Conservation (phyloP, 2,329 filamentous ascomycete genomes). For the Aspergillus terreus region DNA sequence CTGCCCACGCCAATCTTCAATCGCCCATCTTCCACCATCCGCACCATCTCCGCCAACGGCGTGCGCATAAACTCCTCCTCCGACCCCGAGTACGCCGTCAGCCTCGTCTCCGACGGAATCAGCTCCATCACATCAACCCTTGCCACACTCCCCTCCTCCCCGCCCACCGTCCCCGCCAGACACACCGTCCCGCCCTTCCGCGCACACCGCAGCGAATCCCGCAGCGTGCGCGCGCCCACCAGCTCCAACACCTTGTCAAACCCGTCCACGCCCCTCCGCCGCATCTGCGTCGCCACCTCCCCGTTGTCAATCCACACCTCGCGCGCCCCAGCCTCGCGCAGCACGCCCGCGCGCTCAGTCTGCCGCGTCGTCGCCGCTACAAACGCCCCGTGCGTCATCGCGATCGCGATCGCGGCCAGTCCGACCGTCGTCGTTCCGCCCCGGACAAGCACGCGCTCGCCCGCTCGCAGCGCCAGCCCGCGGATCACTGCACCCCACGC, state of each 20-base stretch:
- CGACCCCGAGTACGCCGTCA: conserved; percentile 42
- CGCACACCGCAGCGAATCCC: conserved; percentile 43
- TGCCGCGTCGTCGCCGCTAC: conserved; percentile 42
- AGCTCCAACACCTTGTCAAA: conserved; percentile 49
- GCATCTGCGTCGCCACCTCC: conserved; percentile 34
- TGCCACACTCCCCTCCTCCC: conserved; percentile 29
- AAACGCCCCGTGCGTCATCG: conserved; percentile 9
- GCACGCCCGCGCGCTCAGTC: conserved; percentile 31
- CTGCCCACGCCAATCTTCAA: conserved; percentile 42
- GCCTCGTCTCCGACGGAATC: conserved; percentile 38
- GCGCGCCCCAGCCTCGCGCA: conserved; percentile 40
- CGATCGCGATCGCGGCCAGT: conserved; percentile 35
- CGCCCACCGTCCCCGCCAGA: conserved; percentile 45
- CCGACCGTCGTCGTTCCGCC: conserved; percentile 50
- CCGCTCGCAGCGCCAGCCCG: conserved; percentile 34
- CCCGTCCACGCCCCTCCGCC: conserved; percentile 18
- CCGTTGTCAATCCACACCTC: conserved; percentile 46
- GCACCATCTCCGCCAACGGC: conserved; percentile 38
- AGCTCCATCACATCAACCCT: conserved; percentile 42
- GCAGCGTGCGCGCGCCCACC: conserved; percentile 41
- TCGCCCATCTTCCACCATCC: conserved; percentile 36
- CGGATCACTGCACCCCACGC: conserved; percentile 45
- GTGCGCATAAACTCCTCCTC: conserved; percentile 40
- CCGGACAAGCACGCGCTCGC: conserved; percentile 46
- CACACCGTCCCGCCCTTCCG: conserved; percentile 41